phyloP scores from a whole-genome alignment of 805 yeast species.

The Metschnikowia lunata region DNA sequence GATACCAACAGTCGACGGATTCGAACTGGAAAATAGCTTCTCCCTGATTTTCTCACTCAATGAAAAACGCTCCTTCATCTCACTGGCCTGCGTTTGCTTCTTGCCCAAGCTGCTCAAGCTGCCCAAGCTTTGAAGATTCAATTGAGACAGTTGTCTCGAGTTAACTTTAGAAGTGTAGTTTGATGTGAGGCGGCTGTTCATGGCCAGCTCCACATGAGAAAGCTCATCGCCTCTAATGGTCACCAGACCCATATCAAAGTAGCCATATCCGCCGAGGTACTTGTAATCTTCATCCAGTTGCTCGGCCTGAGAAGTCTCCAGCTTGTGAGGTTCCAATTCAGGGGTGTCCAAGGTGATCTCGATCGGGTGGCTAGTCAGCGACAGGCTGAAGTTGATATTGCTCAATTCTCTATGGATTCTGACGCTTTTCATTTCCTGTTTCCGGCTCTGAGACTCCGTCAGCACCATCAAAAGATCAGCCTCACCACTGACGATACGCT shows the following conservation, averaged over 20 bases:
- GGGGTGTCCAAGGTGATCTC: conserved; percentile 11
- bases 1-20: background rate
- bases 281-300: conserved; percentile 22
- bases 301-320: background rate
- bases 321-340: background rate
- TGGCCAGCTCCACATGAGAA: conserved; percentile 27
- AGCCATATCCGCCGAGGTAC: conserved; percentile 80
- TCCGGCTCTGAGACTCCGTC: conserved; percentile 31
- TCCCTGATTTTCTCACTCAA: conserved; percentile 39
- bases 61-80: conserved; percentile 28
- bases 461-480: conserved; percentile 28
- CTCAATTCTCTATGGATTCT: conserved; percentile 35
- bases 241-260: conserved; percentile 69
- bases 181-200: conserved; percentile 23
- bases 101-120: background rate
- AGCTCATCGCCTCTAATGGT: conserved; percentile 46
- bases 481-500: conserved; percentile 41
- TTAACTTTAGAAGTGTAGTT: conserved; percentile 18
- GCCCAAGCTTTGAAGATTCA: conserved; percentile 20
- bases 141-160: conserved; percentile 24
- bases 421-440: conserved; percentile 29
- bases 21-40: conserved; percentile 18
- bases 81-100: conserved; percentile 4
- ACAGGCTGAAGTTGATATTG: conserved; percentile 18
- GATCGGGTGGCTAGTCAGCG: conserved; percentile 23